Percentiles rank a stretch among this genome's conserved stretches.
phyloP scores from a whole-genome alignment of 768 basidiomycete genomes.

The Mycena vulgaris region DNA sequence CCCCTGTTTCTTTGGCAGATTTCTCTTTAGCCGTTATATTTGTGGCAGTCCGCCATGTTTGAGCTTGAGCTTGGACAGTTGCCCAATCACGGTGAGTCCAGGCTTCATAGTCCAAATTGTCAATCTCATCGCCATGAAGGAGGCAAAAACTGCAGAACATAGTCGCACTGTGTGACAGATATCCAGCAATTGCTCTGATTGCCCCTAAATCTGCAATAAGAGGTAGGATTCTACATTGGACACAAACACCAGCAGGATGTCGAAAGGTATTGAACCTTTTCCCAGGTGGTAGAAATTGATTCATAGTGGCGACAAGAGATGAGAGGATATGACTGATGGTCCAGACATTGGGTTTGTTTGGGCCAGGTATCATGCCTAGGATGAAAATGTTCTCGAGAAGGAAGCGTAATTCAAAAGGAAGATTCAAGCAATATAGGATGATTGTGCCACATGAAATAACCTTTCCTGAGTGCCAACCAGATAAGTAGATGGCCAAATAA shows the following conservation, averaged over 20 bases:
- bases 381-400: background rate
- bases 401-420: background rate
- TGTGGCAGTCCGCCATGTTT: slow-evolving; percentile 7
- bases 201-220: slow-evolving; percentile 2
- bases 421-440: slow-evolving; percentile 1
- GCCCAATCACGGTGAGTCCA: slow-evolving; percentile 20
- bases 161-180: slow-evolving; percentile 25
- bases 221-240: background rate
- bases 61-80: slow-evolving; percentile 13
- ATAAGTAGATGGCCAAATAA: background rate
- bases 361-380: background rate
- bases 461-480: background rate
- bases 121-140: background rate
- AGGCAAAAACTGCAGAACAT: slow-evolving; percentile 30
- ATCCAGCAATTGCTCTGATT: slow-evolving; percentile 28
- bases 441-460: slow-evolving; percentile 1
- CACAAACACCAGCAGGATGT: background rate
- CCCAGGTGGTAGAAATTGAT: background rate
- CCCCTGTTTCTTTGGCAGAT: slow-evolving; percentile 23
- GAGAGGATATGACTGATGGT: background rate
- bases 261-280: background rate
- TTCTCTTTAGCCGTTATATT: background rate
- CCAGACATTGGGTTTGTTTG: background rate
- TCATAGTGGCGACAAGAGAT: background rate
- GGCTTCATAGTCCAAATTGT: background rate